Percentiles rank a stretch among this genome's conserved stretches.
Conservation (phyloP, 148 eudicot genomes). For the Rhododendron kiyosumense region DNA sequence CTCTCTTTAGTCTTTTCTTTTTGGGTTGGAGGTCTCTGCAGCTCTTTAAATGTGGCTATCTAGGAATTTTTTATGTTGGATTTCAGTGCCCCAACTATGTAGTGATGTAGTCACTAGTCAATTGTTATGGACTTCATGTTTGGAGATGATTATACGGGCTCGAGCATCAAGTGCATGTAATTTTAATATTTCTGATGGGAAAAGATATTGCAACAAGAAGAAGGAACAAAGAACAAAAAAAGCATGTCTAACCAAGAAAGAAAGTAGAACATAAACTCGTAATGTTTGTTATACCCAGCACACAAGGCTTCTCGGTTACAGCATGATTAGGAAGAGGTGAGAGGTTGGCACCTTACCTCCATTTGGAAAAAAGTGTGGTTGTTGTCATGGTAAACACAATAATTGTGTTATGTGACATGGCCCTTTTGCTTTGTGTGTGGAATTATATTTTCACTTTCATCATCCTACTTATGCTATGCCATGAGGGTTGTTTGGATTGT, state of each 20-base stretch:
- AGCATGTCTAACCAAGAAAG: neutral
- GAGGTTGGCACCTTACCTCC: neutral
- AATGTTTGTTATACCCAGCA: neutral
- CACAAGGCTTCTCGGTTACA: neutral
- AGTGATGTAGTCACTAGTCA: neutral
- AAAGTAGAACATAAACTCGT: neutral
- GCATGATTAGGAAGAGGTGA: neutral
- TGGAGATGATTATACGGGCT: neutral
- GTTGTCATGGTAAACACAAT: neutral
- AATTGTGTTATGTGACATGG: neutral
- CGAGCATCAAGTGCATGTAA: neutral
- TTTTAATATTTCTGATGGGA: neutral
- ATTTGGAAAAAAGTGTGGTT: neutral
- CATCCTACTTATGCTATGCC: neutral
- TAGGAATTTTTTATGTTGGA: neutral
- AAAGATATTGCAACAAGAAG: neutral
- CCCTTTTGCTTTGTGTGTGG: neutral
- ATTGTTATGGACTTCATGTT: neutral
- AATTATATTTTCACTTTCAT: neutral
- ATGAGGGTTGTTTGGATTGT: neutral
- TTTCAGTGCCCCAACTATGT: neutral
- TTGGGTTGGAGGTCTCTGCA: neutral
- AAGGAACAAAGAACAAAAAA: neutral
- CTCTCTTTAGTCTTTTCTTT: neutral
- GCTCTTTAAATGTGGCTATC: neutral